Conservation (phyloP, 2,329 filamentous ascomycete genomes). For the Diaporthe batatas region DNA sequence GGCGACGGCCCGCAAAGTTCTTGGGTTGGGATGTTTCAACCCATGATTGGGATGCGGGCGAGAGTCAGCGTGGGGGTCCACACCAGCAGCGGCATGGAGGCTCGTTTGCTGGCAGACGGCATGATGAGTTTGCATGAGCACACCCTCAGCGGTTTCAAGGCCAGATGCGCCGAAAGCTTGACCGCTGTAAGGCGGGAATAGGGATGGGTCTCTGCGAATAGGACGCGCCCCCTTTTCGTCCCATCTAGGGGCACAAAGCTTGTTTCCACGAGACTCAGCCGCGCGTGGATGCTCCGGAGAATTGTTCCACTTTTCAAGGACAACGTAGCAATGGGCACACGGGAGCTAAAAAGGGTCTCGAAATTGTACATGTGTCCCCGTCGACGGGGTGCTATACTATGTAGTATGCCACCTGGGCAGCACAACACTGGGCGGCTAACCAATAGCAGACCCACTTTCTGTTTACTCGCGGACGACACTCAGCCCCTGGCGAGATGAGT, state of each 20-base stretch:
- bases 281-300: constrained; percentile 21
- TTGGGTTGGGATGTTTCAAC: constrained; percentile 30
- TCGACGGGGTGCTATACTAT: not conserved
- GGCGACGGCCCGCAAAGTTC: constrained; percentile 23
- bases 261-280: constrained; percentile 25
- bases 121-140: constrained; percentile 14
- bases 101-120: not conserved
- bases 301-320: constrained; percentile 1
- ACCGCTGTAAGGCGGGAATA: not conserved
- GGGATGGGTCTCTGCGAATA: constrained; percentile 11
- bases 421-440: not conserved
- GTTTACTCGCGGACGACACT: not conserved
- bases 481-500: not conserved
- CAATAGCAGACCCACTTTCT: not conserved
- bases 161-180: constrained; percentile 27
- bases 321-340: not conserved
- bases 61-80: constrained; percentile 10
- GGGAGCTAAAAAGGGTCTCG: constrained; percentile 3
- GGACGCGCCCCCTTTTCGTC: constrained; percentile 24
- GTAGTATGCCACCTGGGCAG: too few species aligned
- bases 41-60: constrained; percentile 18
- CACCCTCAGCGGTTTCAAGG: constrained; percentile 23
- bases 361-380: too few species aligned
- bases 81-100: constrained; percentile 4
- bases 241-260: constrained; percentile 5